A percentile compares a stretch with the other conserved stretches of the same genome.
Evolutionary conservation across 257 asterid genomes (phyloP).

Genomic region (Plectranthus barbatus): DNA sequence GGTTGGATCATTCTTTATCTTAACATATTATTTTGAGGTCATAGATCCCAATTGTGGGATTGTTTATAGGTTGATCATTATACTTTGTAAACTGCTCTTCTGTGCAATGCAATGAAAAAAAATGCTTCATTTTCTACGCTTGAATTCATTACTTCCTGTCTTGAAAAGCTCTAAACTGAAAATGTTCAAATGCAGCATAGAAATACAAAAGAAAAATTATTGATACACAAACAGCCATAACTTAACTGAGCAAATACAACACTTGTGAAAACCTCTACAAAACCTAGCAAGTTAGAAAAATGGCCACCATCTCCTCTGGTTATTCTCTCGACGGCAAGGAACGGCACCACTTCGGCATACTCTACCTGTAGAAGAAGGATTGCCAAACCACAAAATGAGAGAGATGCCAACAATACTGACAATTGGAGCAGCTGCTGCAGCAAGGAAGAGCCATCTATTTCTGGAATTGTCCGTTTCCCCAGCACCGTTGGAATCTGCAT

Average conservation of each 20-base stretch:
- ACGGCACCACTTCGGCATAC: conserved; percentile 25
- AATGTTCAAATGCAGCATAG: too few relatives aligned
- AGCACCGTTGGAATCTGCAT: conserved; percentile 11
- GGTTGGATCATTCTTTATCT: conserved; percentile 94
- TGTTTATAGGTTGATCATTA: too few relatives aligned
- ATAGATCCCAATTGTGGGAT: too few relatives aligned
- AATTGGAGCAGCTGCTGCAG: conserved; percentile 77
- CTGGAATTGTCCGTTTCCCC: conserved; percentile 16
- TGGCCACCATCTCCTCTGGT: conserved; percentile 65
- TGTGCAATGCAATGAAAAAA: too few relatives aligned
- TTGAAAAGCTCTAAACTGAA: too few relatives aligned
- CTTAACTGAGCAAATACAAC: too few relatives aligned
- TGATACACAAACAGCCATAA: too few relatives aligned
- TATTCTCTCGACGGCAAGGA: conserved; percentile 27
- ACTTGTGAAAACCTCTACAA: neutral
- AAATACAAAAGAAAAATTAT: too few relatives aligned
- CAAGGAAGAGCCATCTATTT: conserved; percentile 54
- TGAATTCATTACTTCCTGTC: too few relatives aligned
- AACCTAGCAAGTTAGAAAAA: conserved; percentile 30
- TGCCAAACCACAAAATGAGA: conserved; percentile 58
- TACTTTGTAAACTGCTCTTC: too few relatives aligned
- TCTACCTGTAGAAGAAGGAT: conserved; percentile 27
- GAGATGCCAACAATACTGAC: conserved; percentile 55
- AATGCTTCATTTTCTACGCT: too few relatives aligned
- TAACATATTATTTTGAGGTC: conserved; percentile 57